phyloP scores from a whole-genome alignment of 129 eudicot genomes.

The Centella asiatica region DNA sequence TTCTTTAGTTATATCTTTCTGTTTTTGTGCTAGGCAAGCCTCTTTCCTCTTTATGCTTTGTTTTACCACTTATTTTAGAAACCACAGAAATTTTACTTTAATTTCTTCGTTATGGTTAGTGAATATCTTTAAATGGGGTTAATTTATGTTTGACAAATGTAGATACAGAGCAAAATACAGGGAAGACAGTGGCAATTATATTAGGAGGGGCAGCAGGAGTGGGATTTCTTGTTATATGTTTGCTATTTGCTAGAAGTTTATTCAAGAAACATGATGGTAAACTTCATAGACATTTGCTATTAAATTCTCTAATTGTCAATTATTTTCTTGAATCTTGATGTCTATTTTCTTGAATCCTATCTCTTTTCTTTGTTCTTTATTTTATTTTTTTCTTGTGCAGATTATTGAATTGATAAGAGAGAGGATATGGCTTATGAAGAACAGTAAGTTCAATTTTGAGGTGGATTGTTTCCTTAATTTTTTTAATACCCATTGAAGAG shows the following conservation, averaged over 20 bases:
- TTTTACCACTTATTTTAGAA: background rate
- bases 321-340: too few species aligned
- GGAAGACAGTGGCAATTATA: slow-evolving; percentile 92
- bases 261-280: slow-evolving; percentile 94
- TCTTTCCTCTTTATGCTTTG: slow-evolving; percentile 4
- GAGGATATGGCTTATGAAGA: slow-evolving; percentile 21
- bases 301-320: too few species aligned
- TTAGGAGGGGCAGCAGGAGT: slow-evolving; percentile 96
- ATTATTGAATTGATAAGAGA: slow-evolving; percentile 45
- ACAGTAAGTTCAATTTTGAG: slow-evolving; percentile 28
- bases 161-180: slow-evolving; percentile 56
- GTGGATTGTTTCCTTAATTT: slow-evolving; percentile 38
- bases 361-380: background rate
- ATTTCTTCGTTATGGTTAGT: too few species aligned
- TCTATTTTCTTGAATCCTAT: background rate
- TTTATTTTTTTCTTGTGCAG: slow-evolving; percentile 31
- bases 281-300: background rate
- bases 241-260: slow-evolving; percentile 63
- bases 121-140: background rate
- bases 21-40: background rate
- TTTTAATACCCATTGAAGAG: slow-evolving; percentile 25
- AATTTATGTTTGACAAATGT: slow-evolving; percentile 4
- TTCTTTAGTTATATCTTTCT: background rate
- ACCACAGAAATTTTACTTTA: too few species aligned
- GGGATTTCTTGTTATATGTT: slow-evolving; percentile 64